Evolutionary conservation across 345 rosid genomes (phyloP).

Genomic region (Nasturtium officinale): DNA sequence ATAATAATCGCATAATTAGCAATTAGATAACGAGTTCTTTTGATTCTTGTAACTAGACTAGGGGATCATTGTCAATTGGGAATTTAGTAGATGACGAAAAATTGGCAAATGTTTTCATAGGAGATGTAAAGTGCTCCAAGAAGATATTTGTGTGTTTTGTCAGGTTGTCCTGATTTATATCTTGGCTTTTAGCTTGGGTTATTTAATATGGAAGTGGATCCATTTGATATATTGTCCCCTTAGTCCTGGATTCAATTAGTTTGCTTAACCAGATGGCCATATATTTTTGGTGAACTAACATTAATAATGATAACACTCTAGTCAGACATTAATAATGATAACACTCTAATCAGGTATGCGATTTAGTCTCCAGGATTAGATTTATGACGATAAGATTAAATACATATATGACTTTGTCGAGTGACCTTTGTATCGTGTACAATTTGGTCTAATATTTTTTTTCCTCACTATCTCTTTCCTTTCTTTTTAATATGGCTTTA

Average conservation of each 20-base stretch:
- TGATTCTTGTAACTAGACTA: no score
- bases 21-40: no score
- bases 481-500: background rate
- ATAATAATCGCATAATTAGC: no score
- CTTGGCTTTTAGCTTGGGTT: conserved; percentile 10
- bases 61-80: no score
- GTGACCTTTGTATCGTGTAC: background rate
- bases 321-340: background rate
- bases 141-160: background rate
- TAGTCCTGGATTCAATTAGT: background rate
- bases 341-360: no score
- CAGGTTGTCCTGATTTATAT: conserved; percentile 39
- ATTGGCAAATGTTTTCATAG: no score
- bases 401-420: conserved; percentile 11
- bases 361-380: background rate
- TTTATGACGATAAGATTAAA: conserved; percentile 2
- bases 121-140: no score
- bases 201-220: background rate
- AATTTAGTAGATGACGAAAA: no score
- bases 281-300: conserved; percentile 24
- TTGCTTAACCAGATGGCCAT: conserved; percentile 3
- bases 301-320: background rate
- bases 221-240: background rate
- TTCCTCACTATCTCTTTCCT: background rate
- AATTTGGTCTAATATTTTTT: background rate